Percentiles rank a stretch among this genome's conserved stretches.
Conservation (phyloP, 2,329 filamentous ascomycete genomes). For the Drechslerella dactyloides region DNA sequence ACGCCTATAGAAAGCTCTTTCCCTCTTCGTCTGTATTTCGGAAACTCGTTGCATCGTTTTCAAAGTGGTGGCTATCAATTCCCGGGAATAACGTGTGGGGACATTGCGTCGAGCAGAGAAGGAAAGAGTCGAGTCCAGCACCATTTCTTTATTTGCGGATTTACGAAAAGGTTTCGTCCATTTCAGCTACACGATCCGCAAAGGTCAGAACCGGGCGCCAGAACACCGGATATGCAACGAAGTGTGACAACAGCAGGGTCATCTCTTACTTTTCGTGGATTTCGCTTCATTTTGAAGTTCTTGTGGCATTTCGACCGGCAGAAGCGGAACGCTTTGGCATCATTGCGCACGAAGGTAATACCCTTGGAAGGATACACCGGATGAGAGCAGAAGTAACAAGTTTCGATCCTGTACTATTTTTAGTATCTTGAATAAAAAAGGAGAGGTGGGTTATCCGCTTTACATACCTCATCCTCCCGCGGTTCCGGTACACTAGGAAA, state of each 20-base stretch:
- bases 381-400: constrained; percentile 74
- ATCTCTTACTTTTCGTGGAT: constrained; percentile 40
- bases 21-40: constrained; percentile 81
- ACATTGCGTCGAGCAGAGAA: constrained; percentile 93
- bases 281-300: constrained; percentile 56
- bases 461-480: constrained; percentile 40
- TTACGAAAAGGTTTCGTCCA: constrained; percentile 96
- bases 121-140: constrained; percentile 89
- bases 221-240: not conserved
- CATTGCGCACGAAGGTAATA: constrained; percentile 72
- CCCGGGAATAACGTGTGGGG: constrained; percentile 93
- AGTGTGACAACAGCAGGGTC: not conserved
- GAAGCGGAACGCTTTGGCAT: constrained; percentile 71
- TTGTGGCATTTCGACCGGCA: constrained; percentile 73
- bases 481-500: too few species aligned
- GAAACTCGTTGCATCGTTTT: constrained; percentile 88
- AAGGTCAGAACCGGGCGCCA: not conserved
- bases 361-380: constrained; percentile 71
- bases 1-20: constrained; percentile 91
- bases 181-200: constrained; percentile 68
- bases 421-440: not conserved
- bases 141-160: constrained; percentile 83
- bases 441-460: not conserved
- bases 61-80: constrained; percentile 84
- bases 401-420: constrained; percentile 63